Base-by-base conservation (phyloP, 106 monocot genomes). In the Posidonia australis region DNA sequence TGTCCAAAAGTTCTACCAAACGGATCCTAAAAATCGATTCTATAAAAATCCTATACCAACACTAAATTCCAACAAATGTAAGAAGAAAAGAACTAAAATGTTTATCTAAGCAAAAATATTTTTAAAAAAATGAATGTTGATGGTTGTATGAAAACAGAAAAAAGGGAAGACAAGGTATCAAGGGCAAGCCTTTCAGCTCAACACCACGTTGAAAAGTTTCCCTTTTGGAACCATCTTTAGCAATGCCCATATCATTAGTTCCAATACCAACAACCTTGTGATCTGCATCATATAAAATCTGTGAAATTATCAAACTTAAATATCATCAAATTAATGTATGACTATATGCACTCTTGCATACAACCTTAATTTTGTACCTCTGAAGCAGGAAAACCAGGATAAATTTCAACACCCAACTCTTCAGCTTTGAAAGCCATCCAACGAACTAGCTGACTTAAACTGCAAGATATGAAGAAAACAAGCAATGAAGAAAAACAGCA, bases 351-450 rank as follows among this genome's bases (percentile, higher is more conserved):
- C 25, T 46, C 14, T 44, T 25, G 25, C 13, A 2, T 17, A 73
- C 27, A 21, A 60, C 55, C 20, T 67, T n/a, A n/a, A n/a, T n/a
- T 24, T 32, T 56, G 23, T 82, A 98, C 98, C 98, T 98, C 90
- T 71, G 85, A 81, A 66, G 98, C 98, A 77, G 98, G 71, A 83
- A 98, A 98, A 75, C 98, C 98, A 45, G 98, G 87, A 84, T 91
- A 98, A 63, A 98, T 83, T 83, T 98, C 98, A 65, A 98, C 91
- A 54, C 91, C 98, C 67, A 91, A 62, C 32, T 91, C 90, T 79
- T 91, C 98, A 69, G 98, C 91, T 79, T 87, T 91, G 13, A 63
- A 64, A 79, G 87, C 82, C 91, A 98, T 83, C 98, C 98, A 98
- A 36, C 98, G 84, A 20, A 83, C 98, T 52, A 91, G 46, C 73